Evolutionary conservation across 2,329 filamentous ascomycete species (phyloP), one percentile per base, ranked within the genome.

Genomic region (Magnaporthales sp.): DNA sequence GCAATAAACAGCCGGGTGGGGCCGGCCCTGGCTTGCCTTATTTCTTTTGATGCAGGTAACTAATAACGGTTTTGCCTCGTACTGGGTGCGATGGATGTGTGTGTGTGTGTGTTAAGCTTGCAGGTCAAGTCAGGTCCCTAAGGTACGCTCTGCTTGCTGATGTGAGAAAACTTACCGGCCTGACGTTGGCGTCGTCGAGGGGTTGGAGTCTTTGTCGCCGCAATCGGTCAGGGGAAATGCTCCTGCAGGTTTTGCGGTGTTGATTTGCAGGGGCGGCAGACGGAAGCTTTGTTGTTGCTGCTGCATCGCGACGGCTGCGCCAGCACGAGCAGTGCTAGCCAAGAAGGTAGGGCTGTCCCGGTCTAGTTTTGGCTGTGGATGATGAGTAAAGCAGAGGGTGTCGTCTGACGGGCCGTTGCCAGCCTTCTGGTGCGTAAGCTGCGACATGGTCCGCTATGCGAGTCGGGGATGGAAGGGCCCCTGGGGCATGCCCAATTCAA

Each of bases 391-490:
- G 69, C 68, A 68, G 68, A 67, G 69, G 70, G 70, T 19, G 31
- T 73, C 72, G 71, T 75, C 74, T 71, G 76, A 74, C 73, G 74
- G 74, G 75, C 74, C 77, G 73, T 81, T 76, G 73, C 77, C 68
- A 66, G 62, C 77, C 75, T 75, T 76, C 75, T 79, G 80, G 77
- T 78, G 77, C 75, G 78, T 78, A 79, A 80, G 79, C 77, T 84
- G 82, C 77, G 82, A 82, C 82, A 84, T 83, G 79, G 77, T 81
- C 76, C 75, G 75, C 79, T 77, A 78, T 78, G 77, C 77, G 72
- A 64, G 70, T 61, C 65, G 62, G 66, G 38, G 63, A 51, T 68
- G 66, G 68, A 66, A 66, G 56, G 64, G 38, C 68, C 64, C 66
- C 69, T 68, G 69, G 69, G 70, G 70, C 70, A 73, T 73, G 75